Evolutionary conservation across 345 rosid species (phyloP).

Genomic region (Eucalyptus fibrosa): DNA sequence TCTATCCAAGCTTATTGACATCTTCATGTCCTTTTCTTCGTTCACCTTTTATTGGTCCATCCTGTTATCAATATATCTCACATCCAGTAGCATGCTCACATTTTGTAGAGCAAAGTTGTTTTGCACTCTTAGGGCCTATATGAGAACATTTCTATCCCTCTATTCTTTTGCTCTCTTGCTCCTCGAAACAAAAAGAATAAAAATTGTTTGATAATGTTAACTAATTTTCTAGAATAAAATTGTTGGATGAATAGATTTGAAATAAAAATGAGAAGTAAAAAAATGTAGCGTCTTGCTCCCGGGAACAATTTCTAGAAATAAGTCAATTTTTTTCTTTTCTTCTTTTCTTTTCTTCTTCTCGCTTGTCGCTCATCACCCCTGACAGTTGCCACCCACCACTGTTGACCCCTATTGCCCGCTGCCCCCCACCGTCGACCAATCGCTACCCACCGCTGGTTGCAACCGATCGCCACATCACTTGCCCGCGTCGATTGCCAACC

Average conservation of each 20-base stretch:
- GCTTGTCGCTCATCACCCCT: fast-evolving
- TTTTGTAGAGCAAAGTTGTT: too few species aligned
- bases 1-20: not conserved
- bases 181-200: fast-evolving
- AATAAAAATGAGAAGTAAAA: too few species aligned
- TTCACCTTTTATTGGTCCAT: not conserved
- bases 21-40: not conserved
- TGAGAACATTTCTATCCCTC: fast-evolving
- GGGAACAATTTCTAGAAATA: too few species aligned
- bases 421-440: fast-evolving
- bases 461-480: fast-evolving
- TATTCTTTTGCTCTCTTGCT: too few species aligned
- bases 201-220: too few species aligned
- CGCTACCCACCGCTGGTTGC: fast-evolving
- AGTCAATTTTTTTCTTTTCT: too few species aligned
- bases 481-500: fast-evolving
- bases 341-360: too few species aligned
- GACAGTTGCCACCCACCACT: fast-evolving
- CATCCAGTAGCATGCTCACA: too few species aligned
- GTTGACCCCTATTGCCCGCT: fast-evolving
- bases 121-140: too few species aligned
- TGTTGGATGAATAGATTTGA: too few species aligned
- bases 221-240: too few species aligned
- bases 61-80: not conserved
- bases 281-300: too few species aligned